A percentile compares a stretch with the other conserved stretches of the same genome.
Evolutionary conservation across 371 early-diverging fungal species (phyloP).

Genomic region (Actinomortierella wolfii): DNA sequence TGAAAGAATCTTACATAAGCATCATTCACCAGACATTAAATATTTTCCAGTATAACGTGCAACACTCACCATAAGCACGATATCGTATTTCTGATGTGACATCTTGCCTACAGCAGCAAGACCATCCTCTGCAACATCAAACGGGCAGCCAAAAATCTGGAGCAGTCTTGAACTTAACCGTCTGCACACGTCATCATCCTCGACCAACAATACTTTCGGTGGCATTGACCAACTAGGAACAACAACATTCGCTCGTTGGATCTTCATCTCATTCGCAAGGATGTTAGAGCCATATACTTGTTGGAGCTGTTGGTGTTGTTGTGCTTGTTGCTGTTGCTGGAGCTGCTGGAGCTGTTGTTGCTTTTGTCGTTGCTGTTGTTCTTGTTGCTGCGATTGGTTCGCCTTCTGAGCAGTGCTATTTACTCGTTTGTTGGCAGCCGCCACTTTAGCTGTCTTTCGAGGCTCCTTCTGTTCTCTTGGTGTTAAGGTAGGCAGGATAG

Average conservation of each 20-base stretch:
- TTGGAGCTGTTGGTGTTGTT: conserved; percentile 16
- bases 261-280: conserved; percentile 6
- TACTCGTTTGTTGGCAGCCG: not conserved
- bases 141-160: conserved; percentile 70
- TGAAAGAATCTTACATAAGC: no score
- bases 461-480: conserved; percentile 11
- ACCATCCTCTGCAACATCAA: conserved; percentile 78
- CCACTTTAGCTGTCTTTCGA: not conserved
- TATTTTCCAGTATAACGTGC: no score
- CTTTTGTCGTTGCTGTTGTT: conserved; percentile 10
- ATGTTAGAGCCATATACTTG: conserved; percentile 6
- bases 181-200: conserved; percentile 77
- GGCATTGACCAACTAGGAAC: conserved; percentile 66
- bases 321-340: conserved; percentile 21
- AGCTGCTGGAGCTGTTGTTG: conserved; percentile 17
- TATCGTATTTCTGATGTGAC: conserved; percentile 70
- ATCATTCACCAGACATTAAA: no score
- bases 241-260: conserved; percentile 33
- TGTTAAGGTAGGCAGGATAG: conserved; percentile 16
- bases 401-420: not conserved
- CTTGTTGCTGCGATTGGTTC: conserved; percentile 6
- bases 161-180: conserved; percentile 65
- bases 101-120: conserved; percentile 70
- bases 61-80: conserved; percentile 86
- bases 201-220: conserved; percentile 76